phyloP scores from a whole-genome alignment of 1,139 yeast genomes.

The Suhomyces coccinellae region DNA sequence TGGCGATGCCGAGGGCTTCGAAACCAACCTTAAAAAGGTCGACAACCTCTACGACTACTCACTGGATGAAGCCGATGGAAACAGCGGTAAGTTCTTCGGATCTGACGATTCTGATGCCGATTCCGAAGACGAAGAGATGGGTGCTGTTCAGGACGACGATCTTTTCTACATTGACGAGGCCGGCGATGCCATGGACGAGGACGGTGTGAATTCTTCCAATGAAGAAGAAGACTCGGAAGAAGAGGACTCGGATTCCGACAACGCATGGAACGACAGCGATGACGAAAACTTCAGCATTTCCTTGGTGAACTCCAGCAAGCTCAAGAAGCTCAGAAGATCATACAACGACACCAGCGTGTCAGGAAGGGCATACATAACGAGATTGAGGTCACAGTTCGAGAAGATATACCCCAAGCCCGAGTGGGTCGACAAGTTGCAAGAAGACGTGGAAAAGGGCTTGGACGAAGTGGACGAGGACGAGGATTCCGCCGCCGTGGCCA shows the following conservation, averaged over 20 bases:
- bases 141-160: slow-evolving; percentile 55
- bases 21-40: slow-evolving; percentile 57
- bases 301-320: slow-evolving; percentile 55
- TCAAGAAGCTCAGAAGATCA: slow-evolving; percentile 69
- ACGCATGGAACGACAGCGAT: slow-evolving; percentile 92
- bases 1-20: slow-evolving; percentile 85
- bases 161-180: slow-evolving; percentile 63
- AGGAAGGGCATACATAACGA: slow-evolving; percentile 67
- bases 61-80: slow-evolving; percentile 38
- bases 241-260: slow-evolving; percentile 24
- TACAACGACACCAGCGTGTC: slow-evolving; percentile 58
- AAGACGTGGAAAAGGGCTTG: slow-evolving; percentile 26
- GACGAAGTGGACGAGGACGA: slow-evolving; percentile 32
- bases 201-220: slow-evolving; percentile 28
- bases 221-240: slow-evolving; percentile 35
- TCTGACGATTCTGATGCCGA: slow-evolving; percentile 22
- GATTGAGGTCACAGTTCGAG: slow-evolving; percentile 83
- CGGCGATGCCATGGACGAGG: slow-evolving; percentile 44
- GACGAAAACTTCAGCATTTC: slow-evolving; percentile 75
- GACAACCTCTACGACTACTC: slow-evolving; percentile 57
- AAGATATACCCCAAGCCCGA: slow-evolving; percentile 83
- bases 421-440: slow-evolving; percentile 64
- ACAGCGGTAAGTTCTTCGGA: slow-evolving; percentile 30
- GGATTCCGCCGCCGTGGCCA: slow-evolving; percentile 31
- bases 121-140: slow-evolving; percentile 25